Conservation (phyloP, 2,329 filamentous ascomycete species). For the Ophidiomyces ophidiicola region DNA sequence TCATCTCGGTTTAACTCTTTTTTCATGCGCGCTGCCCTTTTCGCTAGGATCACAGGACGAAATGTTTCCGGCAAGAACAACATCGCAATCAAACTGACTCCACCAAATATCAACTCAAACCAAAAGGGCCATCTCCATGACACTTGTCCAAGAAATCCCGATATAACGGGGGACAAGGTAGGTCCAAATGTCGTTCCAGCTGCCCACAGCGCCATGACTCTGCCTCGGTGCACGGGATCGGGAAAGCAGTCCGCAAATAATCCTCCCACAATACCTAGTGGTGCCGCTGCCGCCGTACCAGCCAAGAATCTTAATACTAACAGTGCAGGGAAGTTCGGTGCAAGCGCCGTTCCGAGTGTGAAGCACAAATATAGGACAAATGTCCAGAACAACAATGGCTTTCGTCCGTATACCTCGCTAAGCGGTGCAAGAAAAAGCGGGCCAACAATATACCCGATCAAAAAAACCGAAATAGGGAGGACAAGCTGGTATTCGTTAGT, state of each 20-base stretch:
- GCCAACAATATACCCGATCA: slow-evolving; percentile 35
- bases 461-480: slow-evolving; percentile 42
- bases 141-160: slow-evolving; percentile 29
- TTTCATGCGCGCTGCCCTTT: slow-evolving; percentile 28
- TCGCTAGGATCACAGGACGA: slow-evolving; percentile 47
- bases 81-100: slow-evolving; percentile 41
- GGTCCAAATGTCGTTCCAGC: slow-evolving; percentile 31
- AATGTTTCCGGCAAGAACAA: slow-evolving; percentile 53
- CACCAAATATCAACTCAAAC: slow-evolving; percentile 57
- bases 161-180: slow-evolving; percentile 32
- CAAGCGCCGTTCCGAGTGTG: slow-evolving; percentile 49
- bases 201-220: slow-evolving; percentile 28
- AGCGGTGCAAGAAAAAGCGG: slow-evolving; percentile 54
- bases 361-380: slow-evolving; percentile 50
- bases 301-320: slow-evolving; percentile 54
- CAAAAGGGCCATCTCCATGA: slow-evolving; percentile 35
- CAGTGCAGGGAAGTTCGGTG: slow-evolving; percentile 46
- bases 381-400: slow-evolving; percentile 39
- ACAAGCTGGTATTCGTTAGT: slow-evolving; percentile 24
- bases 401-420: slow-evolving; percentile 51
- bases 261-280: slow-evolving; percentile 33
- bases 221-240: slow-evolving; percentile 32
- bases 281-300: slow-evolving; percentile 28
- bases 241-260: slow-evolving; percentile 37
- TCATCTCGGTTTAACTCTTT: slow-evolving; percentile 8